Percentiles rank a stretch among this genome's conserved stretches.
Conservation (phyloP, 768 basidiomycete genomes). For the Lyophyllum semitale region DNA sequence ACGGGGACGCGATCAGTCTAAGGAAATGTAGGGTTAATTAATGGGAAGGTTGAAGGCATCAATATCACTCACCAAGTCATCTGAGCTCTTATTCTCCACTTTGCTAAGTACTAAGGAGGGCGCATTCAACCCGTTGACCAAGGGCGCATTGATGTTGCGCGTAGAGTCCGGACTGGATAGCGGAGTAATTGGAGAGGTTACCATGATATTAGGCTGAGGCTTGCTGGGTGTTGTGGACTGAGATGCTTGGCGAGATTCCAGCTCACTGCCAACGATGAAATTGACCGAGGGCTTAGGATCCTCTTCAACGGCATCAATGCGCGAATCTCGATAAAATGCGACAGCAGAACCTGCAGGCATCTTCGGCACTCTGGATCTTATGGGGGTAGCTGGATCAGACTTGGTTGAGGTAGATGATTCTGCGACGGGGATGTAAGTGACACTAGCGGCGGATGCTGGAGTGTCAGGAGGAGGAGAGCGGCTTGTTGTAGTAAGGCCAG, state of each 20-base stretch:
- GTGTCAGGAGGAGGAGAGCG: conserved; percentile 67
- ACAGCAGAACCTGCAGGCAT: conserved; percentile 74
- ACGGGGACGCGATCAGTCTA: conserved; percentile 47
- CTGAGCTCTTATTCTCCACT: conserved; percentile 51
- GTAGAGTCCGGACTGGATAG: conserved; percentile 4
- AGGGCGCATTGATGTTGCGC: not conserved
- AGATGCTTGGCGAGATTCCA: conserved; percentile 40
- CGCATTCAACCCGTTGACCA: conserved; percentile 22
- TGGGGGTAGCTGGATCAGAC: conserved; percentile 27
- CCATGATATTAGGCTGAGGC: conserved; percentile 23
- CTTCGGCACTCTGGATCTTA: conserved; percentile 58
- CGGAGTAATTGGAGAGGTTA: conserved; percentile 14
- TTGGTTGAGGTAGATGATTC: conserved; percentile 32
- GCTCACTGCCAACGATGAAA: conserved; percentile 80
- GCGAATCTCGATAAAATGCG: conserved; percentile 71
- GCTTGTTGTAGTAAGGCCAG: conserved; percentile 55
- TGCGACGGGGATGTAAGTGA: conserved; percentile 29
- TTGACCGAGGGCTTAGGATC: conserved; percentile 56
- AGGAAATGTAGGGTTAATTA: conserved; percentile 1
- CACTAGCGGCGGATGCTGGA: conserved; percentile 28
- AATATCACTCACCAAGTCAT: conserved; percentile 49
- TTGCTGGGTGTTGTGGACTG: conserved; percentile 20
- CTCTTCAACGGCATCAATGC: conserved; percentile 48
- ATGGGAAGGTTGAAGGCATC: not conserved
- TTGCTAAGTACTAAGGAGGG: conserved; percentile 34